These are phyloP conservation scores for Cardamine occulta DNA, from an alignment of 345 rosid genomes.

Conservation along the genomic window DNA sequence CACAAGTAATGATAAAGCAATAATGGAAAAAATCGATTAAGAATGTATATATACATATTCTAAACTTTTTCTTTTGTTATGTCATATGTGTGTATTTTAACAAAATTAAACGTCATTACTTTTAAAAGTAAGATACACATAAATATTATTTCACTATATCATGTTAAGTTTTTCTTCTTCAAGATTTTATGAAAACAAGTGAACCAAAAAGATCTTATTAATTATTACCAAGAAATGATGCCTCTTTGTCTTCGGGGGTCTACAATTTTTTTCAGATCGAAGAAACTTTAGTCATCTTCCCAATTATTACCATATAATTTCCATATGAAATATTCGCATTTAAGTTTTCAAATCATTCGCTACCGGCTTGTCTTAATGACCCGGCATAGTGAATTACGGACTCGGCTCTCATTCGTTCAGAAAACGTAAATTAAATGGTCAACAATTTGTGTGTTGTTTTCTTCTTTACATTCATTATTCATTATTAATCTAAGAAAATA, in stretches of 20 bases:
- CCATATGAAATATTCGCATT: background rate
- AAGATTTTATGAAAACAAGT: background rate
- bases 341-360: background rate
- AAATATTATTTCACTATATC: background rate
- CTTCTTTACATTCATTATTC: slow-evolving; percentile 16
- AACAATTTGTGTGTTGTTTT: slow-evolving; percentile 10
- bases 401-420: slow-evolving; percentile 1
- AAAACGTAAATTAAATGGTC: background rate
- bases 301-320: background rate
- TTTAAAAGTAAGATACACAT: background rate
- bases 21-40: background rate
- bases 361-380: background rate
- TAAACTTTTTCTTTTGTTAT: background rate
- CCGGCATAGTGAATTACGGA: background rate
- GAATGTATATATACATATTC: background rate
- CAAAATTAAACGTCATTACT: background rate
- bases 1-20: background rate
- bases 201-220: background rate
- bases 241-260: background rate
- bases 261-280: background rate
- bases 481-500: background rate
- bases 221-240: background rate
- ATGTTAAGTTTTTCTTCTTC: background rate
- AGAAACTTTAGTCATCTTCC: background rate
- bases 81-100: background rate